These are phyloP conservation scores for Hyphodiscus sp. DNA, from an alignment of 2,329 filamentous ascomycete species.

Conservation along the genomic window DNA sequence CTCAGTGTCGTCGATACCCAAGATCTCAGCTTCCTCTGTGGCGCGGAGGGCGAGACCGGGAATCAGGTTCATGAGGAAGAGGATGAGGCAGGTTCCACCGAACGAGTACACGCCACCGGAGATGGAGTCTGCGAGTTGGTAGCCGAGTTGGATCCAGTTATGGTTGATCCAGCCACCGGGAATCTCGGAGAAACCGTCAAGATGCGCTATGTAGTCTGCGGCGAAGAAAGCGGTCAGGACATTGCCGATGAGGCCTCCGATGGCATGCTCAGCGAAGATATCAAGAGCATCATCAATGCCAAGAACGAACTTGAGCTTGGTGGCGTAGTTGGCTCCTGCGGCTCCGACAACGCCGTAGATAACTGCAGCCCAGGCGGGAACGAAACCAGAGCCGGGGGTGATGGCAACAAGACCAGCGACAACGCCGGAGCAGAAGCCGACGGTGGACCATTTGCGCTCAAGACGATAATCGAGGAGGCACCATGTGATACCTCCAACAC, in stretches of 20 bases:
- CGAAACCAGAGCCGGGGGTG: slow-evolving; percentile 78
- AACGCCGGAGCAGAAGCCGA: slow-evolving; percentile 88
- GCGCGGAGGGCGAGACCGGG: slow-evolving; percentile 71
- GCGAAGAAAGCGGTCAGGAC: slow-evolving; percentile 77
- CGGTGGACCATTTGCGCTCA: slow-evolving; percentile 86
- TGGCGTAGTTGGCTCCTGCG: slow-evolving; percentile 78
- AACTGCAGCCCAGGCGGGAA: slow-evolving; percentile 78
- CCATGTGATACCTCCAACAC: slow-evolving; percentile 82
- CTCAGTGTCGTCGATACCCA: slow-evolving; percentile 83
- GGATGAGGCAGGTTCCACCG: slow-evolving; percentile 67
- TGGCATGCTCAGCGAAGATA: slow-evolving; percentile 77
- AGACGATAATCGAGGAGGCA: slow-evolving; percentile 83
- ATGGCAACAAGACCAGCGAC: slow-evolving; percentile 84
- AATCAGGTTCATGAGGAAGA: slow-evolving; percentile 73
- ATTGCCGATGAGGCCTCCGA: slow-evolving; percentile 75
- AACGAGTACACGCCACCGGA: slow-evolving; percentile 75
- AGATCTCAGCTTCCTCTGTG: slow-evolving; percentile 69
- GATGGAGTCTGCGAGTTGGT: slow-evolving; percentile 77
- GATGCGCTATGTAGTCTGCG: slow-evolving; percentile 73
- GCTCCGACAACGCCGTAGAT: slow-evolving; percentile 73
- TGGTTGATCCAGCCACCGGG: slow-evolving; percentile 75
- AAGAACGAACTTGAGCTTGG: slow-evolving; percentile 81
- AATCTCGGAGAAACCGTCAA: slow-evolving; percentile 65
- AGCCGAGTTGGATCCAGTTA: slow-evolving; percentile 76
- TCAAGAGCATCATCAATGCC: slow-evolving; percentile 79